Conservation (phyloP, 805 yeast species). For the Yamadazyma scolyti region DNA sequence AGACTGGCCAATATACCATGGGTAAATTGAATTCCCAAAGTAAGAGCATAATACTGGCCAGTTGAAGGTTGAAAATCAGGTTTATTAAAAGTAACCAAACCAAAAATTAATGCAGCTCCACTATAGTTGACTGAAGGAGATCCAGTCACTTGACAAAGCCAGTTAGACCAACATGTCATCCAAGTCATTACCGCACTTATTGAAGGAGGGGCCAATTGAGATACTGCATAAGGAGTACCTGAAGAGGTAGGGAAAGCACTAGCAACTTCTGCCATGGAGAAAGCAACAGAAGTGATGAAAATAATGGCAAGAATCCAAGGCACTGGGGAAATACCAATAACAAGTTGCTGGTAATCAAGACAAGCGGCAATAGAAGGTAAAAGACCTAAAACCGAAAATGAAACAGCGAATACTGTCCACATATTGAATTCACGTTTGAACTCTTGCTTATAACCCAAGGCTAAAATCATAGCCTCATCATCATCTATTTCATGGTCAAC, state of each 20-base stretch:
- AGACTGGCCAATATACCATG: conserved; percentile 48
- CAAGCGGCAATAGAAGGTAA: conserved; percentile 65
- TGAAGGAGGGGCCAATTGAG: conserved; percentile 56
- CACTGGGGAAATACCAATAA: conserved; percentile 59
- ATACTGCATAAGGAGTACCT: conserved; percentile 67
- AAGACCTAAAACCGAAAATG: conserved; percentile 61
- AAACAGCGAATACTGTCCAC: conserved; percentile 57
- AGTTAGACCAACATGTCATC: conserved; percentile 63
- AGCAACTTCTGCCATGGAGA: conserved; percentile 62
- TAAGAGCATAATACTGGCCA: conserved; percentile 50
- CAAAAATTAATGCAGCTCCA: conserved; percentile 55
- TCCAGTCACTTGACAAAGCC: conserved; percentile 61
- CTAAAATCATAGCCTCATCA: conserved; percentile 53
- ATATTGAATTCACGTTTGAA: conserved; percentile 56
- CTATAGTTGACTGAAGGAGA: conserved; percentile 59
- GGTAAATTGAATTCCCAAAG: conserved; percentile 47
- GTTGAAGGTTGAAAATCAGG: conserved; percentile 36
- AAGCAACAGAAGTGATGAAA: conserved; percentile 55
- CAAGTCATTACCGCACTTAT: conserved; percentile 54
- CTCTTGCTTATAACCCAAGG: conserved; percentile 63
- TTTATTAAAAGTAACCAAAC: conserved; percentile 41
- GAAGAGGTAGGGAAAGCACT: conserved; percentile 66
- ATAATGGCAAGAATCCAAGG: conserved; percentile 57
- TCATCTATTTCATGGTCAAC: conserved; percentile 45
- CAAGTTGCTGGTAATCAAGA: conserved; percentile 56